Base-by-base conservation (phyloP, 768 basidiomycete species). In the Naganishia antarctica region DNA sequence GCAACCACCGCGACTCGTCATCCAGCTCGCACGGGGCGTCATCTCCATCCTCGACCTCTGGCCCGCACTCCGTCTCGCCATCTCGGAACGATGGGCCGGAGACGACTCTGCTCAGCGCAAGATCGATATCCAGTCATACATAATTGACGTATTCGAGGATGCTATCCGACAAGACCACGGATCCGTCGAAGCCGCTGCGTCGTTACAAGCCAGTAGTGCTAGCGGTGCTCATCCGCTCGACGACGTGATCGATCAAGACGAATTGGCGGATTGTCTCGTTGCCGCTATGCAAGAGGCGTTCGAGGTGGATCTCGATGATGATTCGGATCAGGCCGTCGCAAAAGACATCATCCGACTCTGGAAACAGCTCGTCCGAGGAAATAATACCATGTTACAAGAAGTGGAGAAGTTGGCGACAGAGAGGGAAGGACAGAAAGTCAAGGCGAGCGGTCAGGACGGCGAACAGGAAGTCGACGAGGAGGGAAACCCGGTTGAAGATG, bases 221-320 rank as follows among this genome's bases (percentile, higher is more conserved):
- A 57, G 53, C 37, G 53, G 53, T 40, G 34, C 53, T 13, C 53
- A 57, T 26, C 53, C 53, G 12, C 60, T 68, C 16, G 66, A 73
- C 8, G 82, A 67, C 23, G 70, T 70, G 32, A 58, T 84, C 0
- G 91, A 93, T 70, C 83, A 82, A 26, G 81, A 84, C 70, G 90
- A 93, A 70, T 79, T 98, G 66, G 90, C 90, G 71, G 85, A 89
- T 59, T 80, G 87, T 68, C 80, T 98, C 15, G 80, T 88, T 13
- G 90, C 94, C 71, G 83, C 89, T 49, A 85, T 96, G 82, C 80
- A 81, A 8, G 90, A 96, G 70, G 93, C 96, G 73, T 97, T 90
- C 71, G 90, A 91, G 23, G 83, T 85, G 15, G 79, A 82, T 12
- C 79, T 97, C 25, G 91, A 96, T 68, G 94, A 98, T 70, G 89